Conservation (phyloP, 768 basidiomycete species). For the Mycena kentingensis region DNA sequence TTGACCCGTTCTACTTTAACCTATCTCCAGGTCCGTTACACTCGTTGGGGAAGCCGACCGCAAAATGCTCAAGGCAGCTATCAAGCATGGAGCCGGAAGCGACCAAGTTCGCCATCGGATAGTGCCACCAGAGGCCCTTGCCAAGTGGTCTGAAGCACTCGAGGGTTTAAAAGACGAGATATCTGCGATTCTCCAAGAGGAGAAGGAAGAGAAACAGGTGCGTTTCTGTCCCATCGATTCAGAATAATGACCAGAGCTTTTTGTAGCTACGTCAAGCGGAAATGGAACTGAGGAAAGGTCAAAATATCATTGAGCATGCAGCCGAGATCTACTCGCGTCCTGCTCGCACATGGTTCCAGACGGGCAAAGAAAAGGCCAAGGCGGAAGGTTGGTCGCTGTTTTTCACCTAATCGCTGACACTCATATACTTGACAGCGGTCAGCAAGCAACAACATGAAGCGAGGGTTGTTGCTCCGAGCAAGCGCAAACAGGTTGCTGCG, state of each 20-base stretch:
- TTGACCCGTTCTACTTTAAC: constrained; percentile 2
- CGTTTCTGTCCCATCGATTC: constrained; percentile 20
- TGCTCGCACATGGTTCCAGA: constrained; percentile 99
- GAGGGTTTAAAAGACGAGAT: constrained; percentile 76
- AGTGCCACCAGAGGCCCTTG: constrained; percentile 72
- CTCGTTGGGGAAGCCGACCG: constrained; percentile 95
- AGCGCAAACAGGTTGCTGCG: constrained; percentile 41
- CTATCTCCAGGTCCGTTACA: constrained; percentile 74
- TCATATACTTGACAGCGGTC: constrained; percentile 47
- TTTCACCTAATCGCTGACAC: neutral
- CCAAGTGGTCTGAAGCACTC: constrained; percentile 70
- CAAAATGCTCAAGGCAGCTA: constrained; percentile 93
- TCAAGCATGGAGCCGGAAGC: constrained; percentile 79
- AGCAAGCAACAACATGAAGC: constrained; percentile 78
- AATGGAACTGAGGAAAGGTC: constrained; percentile 93
- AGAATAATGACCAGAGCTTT: constrained; percentile 9
- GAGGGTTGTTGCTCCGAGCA: constrained; percentile 42
- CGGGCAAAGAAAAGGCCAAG: constrained; percentile 74
- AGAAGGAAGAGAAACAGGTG: constrained; percentile 94
- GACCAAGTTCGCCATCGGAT: constrained; percentile 90
- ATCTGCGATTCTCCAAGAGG: constrained; percentile 78
- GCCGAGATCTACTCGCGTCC: constrained; percentile 91
- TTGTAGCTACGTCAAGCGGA: constrained; percentile 84
- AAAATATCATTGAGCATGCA: constrained; percentile 94
- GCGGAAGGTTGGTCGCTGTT: constrained; percentile 62